phyloP scores from a whole-genome alignment of 169 alveolate genomes.

The Eimeria tenella region DNA sequence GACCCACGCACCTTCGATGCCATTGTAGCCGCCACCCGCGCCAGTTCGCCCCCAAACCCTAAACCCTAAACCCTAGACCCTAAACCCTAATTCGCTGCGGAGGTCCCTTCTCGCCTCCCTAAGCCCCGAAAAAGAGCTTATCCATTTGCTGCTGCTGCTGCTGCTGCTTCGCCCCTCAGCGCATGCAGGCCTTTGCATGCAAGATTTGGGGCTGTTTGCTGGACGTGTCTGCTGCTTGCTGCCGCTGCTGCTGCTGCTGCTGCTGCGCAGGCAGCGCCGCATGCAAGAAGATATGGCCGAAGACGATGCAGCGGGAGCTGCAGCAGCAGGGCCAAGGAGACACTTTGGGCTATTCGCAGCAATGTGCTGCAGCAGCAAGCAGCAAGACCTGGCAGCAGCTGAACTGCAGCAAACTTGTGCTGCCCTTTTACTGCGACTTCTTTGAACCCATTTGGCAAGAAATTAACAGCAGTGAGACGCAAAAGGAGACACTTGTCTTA shows the following conservation, averaged over 20 bases:
- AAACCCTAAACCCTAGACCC: too few species aligned
- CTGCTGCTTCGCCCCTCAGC: background rate
- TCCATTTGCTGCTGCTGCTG: too few species aligned
- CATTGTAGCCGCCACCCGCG: background rate
- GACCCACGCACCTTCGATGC: constrained; percentile 40
- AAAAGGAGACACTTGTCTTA: background rate
- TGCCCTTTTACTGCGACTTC: background rate
- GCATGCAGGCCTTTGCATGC: background rate
- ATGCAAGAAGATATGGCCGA: background rate
- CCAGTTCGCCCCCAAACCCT: background rate
- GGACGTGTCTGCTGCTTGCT: background rate
- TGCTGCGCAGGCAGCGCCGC: background rate
- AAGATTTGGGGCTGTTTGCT: background rate
- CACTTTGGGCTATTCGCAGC: background rate
- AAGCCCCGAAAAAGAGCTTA: too few species aligned
- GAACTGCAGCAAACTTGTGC: background rate
- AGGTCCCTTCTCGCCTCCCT: too few species aligned
- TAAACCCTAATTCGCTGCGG: too few species aligned
- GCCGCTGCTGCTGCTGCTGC: background rate
- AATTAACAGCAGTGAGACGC: constrained; percentile 1
- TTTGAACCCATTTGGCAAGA: background rate
- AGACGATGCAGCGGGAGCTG: background rate
- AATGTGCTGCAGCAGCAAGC: constrained; percentile 1
- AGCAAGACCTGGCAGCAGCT: background rate
- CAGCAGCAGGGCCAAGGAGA: background rate